These are phyloP conservation scores for Cryptococcus sp. DNA, from an alignment of 1,284 basidiomycete species.

Conservation along the genomic window DNA sequence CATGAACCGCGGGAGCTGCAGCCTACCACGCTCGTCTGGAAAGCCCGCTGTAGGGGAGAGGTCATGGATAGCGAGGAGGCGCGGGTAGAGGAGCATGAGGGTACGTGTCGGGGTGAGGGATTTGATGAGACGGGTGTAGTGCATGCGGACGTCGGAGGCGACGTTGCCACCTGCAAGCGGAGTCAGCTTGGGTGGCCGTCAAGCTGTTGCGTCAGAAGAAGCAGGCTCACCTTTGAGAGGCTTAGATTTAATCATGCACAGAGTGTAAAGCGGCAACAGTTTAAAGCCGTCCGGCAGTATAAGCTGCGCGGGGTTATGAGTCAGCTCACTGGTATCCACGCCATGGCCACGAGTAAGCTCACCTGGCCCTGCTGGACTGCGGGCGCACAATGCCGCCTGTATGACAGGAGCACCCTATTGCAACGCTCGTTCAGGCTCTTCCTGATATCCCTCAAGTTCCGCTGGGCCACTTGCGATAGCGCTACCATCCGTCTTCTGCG, in stretches of 20 bases:
- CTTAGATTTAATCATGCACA: slow-evolving; percentile 86
- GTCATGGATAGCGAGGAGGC: slow-evolving; percentile 84
- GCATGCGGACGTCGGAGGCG: slow-evolving; percentile 87
- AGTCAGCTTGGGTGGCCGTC: neutral
- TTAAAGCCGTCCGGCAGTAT: slow-evolving; percentile 94
- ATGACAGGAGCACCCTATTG: slow-evolving; percentile 77
- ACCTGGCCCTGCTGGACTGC: slow-evolving; percentile 79
- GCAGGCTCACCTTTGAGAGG: slow-evolving; percentile 73
- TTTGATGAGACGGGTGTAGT: slow-evolving; percentile 72
- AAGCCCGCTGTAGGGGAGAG: slow-evolving; percentile 70
- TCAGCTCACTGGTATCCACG: neutral
- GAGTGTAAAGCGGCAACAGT: slow-evolving; percentile 75
- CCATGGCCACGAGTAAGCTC: slow-evolving; percentile 17
- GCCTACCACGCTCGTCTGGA: slow-evolving; percentile 54
- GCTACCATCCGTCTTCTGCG: slow-evolving; percentile 53
- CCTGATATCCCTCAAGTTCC: slow-evolving; percentile 70
- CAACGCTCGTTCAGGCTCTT: slow-evolving; percentile 83
- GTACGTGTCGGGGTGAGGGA: slow-evolving; percentile 66
- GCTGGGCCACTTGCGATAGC: slow-evolving; percentile 61
- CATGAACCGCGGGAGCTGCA: slow-evolving; percentile 75
- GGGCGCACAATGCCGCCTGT: slow-evolving; percentile 85
- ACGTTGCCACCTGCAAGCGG: slow-evolving; percentile 68
- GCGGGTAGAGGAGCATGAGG: slow-evolving; percentile 83
- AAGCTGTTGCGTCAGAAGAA: neutral
- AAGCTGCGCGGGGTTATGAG: slow-evolving; percentile 55